Conservation (phyloP, 2,329 filamentous ascomycete genomes). For the Scytalidium lignicola region DNA sequence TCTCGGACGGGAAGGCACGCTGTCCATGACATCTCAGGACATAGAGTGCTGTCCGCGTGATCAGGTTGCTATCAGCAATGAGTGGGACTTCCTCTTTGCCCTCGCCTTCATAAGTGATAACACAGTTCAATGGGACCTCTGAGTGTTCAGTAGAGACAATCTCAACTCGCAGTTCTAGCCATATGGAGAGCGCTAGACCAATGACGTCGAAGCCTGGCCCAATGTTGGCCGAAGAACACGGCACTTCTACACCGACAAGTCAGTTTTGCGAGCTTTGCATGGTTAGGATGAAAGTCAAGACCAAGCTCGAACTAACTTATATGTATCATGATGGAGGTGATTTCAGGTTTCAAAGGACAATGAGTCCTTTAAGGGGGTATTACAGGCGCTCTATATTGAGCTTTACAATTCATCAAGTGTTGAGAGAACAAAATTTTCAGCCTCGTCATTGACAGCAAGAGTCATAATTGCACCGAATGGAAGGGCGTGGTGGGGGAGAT, state of each 20-base stretch:
- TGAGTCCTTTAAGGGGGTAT: too few species aligned
- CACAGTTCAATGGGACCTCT: constrained; percentile 71
- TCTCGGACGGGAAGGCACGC: constrained; percentile 76
- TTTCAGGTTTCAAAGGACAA: too few species aligned
- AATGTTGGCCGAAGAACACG: constrained; percentile 96
- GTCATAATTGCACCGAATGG: neutral
- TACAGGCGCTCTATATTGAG: neutral
- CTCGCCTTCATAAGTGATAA: constrained; percentile 79
- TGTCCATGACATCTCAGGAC: constrained; percentile 89
- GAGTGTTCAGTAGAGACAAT: constrained; percentile 57
- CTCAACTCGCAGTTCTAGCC: constrained; percentile 83
- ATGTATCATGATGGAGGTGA: neutral
- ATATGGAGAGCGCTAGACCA: constrained; percentile 87
- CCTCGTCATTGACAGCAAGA: neutral
- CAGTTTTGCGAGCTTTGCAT: neutral
- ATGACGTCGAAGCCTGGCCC: constrained; percentile 98
- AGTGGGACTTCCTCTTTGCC: constrained; percentile 70
- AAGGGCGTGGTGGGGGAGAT: neutral
- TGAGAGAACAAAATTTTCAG: neutral
- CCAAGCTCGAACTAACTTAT: neutral
- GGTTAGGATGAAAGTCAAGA: too few species aligned
- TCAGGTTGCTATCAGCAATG: constrained; percentile 81
- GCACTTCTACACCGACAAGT: constrained; percentile 47
- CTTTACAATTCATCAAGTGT: neutral
- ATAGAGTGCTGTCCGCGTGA: constrained; percentile 91